Evolutionary conservation across 2,329 filamentous ascomycete species (phyloP), one percentile per base, ranked within the genome.

Genomic region (Chaetomium globosum): DNA sequence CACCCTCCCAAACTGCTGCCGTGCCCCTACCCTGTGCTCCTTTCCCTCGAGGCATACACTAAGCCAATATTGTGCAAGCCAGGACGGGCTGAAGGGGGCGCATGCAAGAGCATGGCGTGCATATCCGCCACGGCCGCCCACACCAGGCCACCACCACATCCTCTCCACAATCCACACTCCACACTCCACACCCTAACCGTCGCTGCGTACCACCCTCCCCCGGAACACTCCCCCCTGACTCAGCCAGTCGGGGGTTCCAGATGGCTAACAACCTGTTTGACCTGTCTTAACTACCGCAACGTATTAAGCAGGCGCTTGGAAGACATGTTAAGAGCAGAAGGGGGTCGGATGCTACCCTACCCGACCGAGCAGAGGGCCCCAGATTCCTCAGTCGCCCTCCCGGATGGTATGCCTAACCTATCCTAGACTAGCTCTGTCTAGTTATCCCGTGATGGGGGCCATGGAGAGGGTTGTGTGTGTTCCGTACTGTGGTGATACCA

Each of bases 121-220:
- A 58, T 58, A 58, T 46, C 55, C 55, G 55, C 55, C 55, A 58
- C 39, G 16, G 26, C 57, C 28, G 30, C 23, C 19, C 54, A 59
- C 57, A 19, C 26, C 43, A 48, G 31, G 31, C 49, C 52, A 33
- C 52, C 52, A 30, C 26, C 51, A 36, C 31, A 21, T 7, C 23
- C 31, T 23, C 49, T 16, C 49, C 46, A 21, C 21, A n/a, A 8
- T 36, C 12, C 33, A 36, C 36, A 39, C 39, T 36, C 12, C 33
- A 36, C 36, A 39, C 39, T n/a, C 39, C 39, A 43, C 39, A 43
- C 39, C 16, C 16, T 30, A 48, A 48, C 46, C 46, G 46, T 33
- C 52, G n/a, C 16, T 51, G 12, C 21, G 13, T 28, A 55, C 30
- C 30, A n/a, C 30, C 52, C 52, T 33, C 31, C 30, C 52, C 49